Evolutionary conservation across 257 asterid genomes (phyloP), one percentile per base, ranked within the genome.

Genomic region (Sherardia arvensis): DNA sequence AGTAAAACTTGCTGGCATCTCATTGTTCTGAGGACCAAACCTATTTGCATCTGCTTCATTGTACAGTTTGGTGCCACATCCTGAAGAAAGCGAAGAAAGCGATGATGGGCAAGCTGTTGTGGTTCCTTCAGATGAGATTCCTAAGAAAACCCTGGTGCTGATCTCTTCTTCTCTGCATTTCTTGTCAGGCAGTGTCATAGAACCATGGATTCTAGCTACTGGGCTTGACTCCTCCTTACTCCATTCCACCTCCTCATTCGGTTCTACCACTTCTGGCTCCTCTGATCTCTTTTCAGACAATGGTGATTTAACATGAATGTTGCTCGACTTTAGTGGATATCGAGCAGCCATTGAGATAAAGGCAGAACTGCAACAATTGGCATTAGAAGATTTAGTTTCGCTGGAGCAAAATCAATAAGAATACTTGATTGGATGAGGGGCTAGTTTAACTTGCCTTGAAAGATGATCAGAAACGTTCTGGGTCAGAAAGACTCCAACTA

Each of bases 391-490:
- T 5, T 21, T 55, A 28, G 21, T 66, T 64, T 58, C 51, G 61
- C 29, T 15, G 53, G 54, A 61, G 60, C 47, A 53, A 18, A n/a
- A 28, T 36, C 56, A 11, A 69, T 21, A 43, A 8, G 21, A 40
- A 33, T 53, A 36, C 23, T 27, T 62, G 20, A 62, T 43, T 15
- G 26, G 14, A 34, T 34, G 59, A 45, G 62, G 21, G 40, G 53
- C 9, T 57, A 65, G 48, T 65, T 43, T 68, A 69, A 70, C 79
- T 61, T 28, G 71, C 86, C 86, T 81, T 28, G 86, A 81, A 36
- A 81, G 86, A 66, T 81, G 86, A 64, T 81, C 86, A 38, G 86
- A 78, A 7, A 81, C 86, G 67, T 81, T 81, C 70, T 81, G 86
- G 43, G 86, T 81, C 51, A 81, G 86, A 53, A 77, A 80, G 64